phyloP scores from a whole-genome alignment of 352 stramenopile species.

The Globisporangium emineosum region DNA sequence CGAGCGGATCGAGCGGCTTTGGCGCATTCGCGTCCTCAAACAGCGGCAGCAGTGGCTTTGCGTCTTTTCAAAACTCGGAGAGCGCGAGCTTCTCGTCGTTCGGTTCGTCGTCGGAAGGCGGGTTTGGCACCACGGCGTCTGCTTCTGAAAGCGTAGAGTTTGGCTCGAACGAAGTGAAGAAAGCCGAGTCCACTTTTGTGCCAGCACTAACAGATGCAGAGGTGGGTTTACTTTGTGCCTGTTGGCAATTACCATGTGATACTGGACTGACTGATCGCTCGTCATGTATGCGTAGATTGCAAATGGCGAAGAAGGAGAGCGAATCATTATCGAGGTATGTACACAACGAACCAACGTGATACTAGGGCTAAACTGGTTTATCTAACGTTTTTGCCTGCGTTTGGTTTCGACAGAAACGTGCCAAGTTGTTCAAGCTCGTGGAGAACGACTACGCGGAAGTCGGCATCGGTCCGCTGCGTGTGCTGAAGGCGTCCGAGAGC shows the following conservation, averaged over 20 bases:
- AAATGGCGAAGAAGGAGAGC: slow-evolving; percentile 75
- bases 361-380: background rate
- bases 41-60: slow-evolving; percentile 41
- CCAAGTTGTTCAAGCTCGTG: slow-evolving; percentile 79
- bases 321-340: slow-evolving; percentile 63
- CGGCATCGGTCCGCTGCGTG: slow-evolving; percentile 63
- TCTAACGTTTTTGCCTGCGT: background rate
- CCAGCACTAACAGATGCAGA: slow-evolving; percentile 64
- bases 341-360: background rate
- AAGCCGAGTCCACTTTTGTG: slow-evolving; percentile 39
- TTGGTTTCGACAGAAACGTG: slow-evolving; percentile 48
- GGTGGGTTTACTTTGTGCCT: slow-evolving; percentile 23
- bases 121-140: slow-evolving; percentile 37
- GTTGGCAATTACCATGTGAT: background rate
- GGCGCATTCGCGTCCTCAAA: slow-evolving; percentile 17
- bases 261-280: background rate
- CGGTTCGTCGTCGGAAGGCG: slow-evolving; percentile 35
- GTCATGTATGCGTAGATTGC: slow-evolving; percentile 16
- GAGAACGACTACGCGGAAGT: slow-evolving; percentile 76
- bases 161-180: slow-evolving; percentile 43
- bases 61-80: slow-evolving; percentile 44
- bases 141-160: slow-evolving; percentile 42
- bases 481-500: slow-evolving; percentile 52
- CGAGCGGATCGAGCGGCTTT: slow-evolving; percentile 31
- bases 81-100: slow-evolving; percentile 57